Percentiles rank a stretch among this genome's conserved stretches.
Evolutionary conservation across 441 rosid species (phyloP).

Genomic region (Populus trichocarpa): DNA sequence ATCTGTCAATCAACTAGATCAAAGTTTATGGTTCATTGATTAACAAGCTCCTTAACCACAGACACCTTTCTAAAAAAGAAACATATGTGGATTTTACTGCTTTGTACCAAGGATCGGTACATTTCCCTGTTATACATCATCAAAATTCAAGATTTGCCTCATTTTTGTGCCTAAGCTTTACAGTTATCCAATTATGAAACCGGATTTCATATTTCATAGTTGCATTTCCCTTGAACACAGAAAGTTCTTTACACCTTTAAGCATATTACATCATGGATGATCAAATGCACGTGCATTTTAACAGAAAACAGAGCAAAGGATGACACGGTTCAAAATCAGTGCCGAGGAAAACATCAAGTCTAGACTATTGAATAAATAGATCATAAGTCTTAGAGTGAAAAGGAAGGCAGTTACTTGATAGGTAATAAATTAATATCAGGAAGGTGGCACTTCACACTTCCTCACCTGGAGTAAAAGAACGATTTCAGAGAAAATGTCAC

Average conservation of each 20-base stretch:
- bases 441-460: background rate
- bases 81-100: background rate
- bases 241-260: background rate
- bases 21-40: background rate
- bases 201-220: background rate
- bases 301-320: background rate
- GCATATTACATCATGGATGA: background rate
- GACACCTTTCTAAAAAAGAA: background rate
- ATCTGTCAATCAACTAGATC: background rate
- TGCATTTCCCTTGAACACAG: background rate
- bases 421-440: background rate
- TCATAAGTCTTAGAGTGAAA: background rate
- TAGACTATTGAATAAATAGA: background rate
- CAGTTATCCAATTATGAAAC: background rate
- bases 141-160: background rate
- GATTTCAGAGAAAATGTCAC: slow-evolving; percentile 84
- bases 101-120: background rate
- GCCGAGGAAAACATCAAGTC: background rate
- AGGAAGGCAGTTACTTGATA: background rate
- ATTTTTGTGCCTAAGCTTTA: background rate
- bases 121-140: background rate
- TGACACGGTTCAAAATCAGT: background rate
- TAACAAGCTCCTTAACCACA: background rate
- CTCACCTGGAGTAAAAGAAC: slow-evolving; percentile 89
- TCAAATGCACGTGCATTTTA: background rate